A percentile compares a stretch with the other conserved stretches of the same genome.
These are phyloP conservation scores for Phialophora chinensis DNA, from an alignment of 2,329 filamentous ascomycete species.

Conservation along the genomic window DNA sequence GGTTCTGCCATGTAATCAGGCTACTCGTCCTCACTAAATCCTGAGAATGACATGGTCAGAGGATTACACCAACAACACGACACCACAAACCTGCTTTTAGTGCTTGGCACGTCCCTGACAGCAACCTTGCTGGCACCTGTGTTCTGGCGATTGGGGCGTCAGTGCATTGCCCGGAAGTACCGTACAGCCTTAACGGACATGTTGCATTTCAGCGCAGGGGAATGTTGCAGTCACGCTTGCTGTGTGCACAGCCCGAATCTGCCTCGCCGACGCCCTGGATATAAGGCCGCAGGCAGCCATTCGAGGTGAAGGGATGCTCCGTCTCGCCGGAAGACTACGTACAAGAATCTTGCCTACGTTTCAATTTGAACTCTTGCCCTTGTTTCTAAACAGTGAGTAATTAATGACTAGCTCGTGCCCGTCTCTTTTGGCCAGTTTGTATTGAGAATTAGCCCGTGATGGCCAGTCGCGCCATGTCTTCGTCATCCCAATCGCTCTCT, in stretches of 20 bases:
- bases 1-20: neutral
- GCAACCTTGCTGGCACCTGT: neutral
- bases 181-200: conserved; percentile 3
- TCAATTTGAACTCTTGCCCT: neutral
- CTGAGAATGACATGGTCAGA: neutral
- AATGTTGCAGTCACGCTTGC: conserved; percentile 1
- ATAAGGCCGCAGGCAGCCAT: conserved; percentile 4
- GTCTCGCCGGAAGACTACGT: neutral
- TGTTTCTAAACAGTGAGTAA: neutral
- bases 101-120: conserved; percentile 4
- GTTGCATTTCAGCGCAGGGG: neutral
- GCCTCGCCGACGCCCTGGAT: conserved; percentile 1
- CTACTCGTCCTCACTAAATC: neutral
- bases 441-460: neutral
- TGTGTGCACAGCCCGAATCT: conserved; percentile 1
- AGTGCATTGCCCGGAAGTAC: conserved; percentile 4
- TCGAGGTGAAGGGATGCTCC: conserved; percentile 4
- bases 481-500: conserved; percentile 4
- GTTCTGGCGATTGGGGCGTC: neutral
- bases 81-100: conserved; percentile 4
- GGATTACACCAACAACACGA: neutral
- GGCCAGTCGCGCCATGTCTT: neutral
- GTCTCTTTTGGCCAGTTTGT: neutral
- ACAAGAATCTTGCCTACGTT: neutral
- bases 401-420: neutral